Evolutionary conservation across 2,329 filamentous ascomycete species (phyloP), one percentile per base, ranked within the genome.

Genomic region (Ophidiomyces ophidiicola): DNA sequence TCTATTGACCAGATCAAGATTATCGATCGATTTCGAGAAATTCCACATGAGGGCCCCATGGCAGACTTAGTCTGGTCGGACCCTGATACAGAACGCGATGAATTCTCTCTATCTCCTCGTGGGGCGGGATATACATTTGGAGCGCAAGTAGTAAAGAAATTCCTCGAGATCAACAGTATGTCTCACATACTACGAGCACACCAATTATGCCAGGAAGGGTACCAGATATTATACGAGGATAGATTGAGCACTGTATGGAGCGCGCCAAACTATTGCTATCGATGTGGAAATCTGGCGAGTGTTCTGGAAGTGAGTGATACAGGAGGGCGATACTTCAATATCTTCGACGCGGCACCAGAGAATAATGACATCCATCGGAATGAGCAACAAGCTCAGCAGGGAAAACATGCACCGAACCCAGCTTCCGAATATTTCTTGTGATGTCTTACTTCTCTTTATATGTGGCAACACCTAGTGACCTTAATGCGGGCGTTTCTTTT

Each of bases 1-100:
- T 93, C 84, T 31, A 94, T 98, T 57, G 90, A 98, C 60, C 90
- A 98, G 64, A 96, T 98, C 65, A 96, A 98, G 63, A 93, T 98
- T 60, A 96, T 98, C 58, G 90, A 98, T 64, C 84, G 90, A 32
- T 98, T 96, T 69, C 80, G 90, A 50, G 90, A 98, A 59, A 98
- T 98, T 44, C 90, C 90, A 4, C 90, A 98, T 64, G 90, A 98
- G 63, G 90, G 90, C 0, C 90, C 90, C 23, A 98, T 98, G 90
- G 90, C 90, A n/a, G 90, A 98, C 60, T 69, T 98, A 4, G 90
- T 98, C 21, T 98, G 90, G 90, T 94, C 86, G 14, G 90, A 98
- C 58, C 90, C 90, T 0, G 90, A 98, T 58, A 81, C 84, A n/a
- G 90, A 98, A 52, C 76, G 87, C 42, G 90, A 98, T 62, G 90